phyloP scores from a whole-genome alignment of 345 rosid species.

The Melaleuca quinquenervia region DNA sequence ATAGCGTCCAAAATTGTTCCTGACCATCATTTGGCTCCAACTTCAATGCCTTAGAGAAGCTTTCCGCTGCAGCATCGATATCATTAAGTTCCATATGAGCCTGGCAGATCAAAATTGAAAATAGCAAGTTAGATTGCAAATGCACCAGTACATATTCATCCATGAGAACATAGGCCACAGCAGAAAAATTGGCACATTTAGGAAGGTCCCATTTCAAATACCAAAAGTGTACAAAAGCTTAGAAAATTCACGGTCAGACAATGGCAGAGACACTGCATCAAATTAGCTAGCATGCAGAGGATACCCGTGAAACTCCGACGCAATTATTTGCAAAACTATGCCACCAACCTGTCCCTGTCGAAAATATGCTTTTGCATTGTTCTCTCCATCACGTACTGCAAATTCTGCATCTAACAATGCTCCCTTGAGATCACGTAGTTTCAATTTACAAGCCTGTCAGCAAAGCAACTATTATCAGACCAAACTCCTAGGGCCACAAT shows the following conservation, averaged over 20 bases:
- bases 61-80: conserved; percentile 87
- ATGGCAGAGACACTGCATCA: neutral
- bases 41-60: conserved; percentile 74
- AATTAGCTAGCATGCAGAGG: neutral
- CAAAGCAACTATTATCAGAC: neutral
- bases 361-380: conserved; percentile 84
- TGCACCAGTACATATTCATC: neutral
- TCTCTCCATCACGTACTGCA: conserved; percentile 82
- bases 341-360: conserved; percentile 90
- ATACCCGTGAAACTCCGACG: neutral
- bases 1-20: neutral
- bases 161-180: neutral
- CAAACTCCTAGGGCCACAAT: neutral
- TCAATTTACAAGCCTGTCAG: conserved; percentile 74
- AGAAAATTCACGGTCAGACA: neutral
- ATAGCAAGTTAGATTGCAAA: neutral
- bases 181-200: neutral
- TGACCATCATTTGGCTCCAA: conserved; percentile 90
- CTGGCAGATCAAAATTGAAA: conserved; percentile 17
- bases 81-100: conserved; percentile 91
- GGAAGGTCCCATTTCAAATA: neutral
- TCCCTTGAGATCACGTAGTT: conserved; percentile 78
- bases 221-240: neutral
- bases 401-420: conserved; percentile 79
- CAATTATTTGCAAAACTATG: neutral